Evolutionary conservation across 2,329 filamentous ascomycete genomes (phyloP).

Genomic region (Clonostachys byssicola): DNA sequence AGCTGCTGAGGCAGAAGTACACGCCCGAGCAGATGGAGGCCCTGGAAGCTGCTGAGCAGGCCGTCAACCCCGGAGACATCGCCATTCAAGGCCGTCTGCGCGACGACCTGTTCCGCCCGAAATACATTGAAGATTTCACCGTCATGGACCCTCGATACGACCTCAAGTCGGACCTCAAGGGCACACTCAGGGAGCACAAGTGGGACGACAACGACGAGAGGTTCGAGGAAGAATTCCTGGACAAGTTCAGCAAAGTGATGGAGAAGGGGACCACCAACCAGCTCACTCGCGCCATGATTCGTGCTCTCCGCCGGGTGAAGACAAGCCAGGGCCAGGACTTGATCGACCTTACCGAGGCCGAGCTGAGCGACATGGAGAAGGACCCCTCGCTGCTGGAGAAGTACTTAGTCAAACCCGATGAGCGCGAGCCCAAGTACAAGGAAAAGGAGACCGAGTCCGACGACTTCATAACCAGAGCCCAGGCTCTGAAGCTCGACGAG

Average conservation of each 20-base stretch:
- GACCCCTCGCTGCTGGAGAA: slow-evolving; percentile 31
- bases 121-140: slow-evolving; percentile 81
- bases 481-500: slow-evolving; percentile 30
- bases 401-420: slow-evolving; percentile 24
- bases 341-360: slow-evolving; percentile 45
- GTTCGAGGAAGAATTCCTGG: slow-evolving; percentile 46
- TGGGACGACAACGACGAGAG: slow-evolving; percentile 60
- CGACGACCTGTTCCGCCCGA: slow-evolving; percentile 65
- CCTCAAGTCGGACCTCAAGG: slow-evolving; percentile 48
- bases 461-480: slow-evolving; percentile 8
- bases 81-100: slow-evolving; percentile 68
- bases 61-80: slow-evolving; percentile 72
- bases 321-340: slow-evolving; percentile 29
- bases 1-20: slow-evolving; percentile 62
- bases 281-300: slow-evolving; percentile 32
- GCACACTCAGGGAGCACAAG: slow-evolving; percentile 45
- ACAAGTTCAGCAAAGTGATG: slow-evolving; percentile 35
- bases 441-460: not conserved
- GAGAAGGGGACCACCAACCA: slow-evolving; percentile 37
- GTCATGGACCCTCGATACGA: slow-evolving; percentile 75
- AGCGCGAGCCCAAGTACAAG: slow-evolving; percentile 1
- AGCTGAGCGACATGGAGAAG: slow-evolving; percentile 32
- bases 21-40: slow-evolving; percentile 77
- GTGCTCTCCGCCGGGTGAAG: slow-evolving; percentile 35
- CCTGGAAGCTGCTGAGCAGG: slow-evolving; percentile 74